phyloP scores from a whole-genome alignment of 345 rosid genomes.

The Raphanus raphanistrum region DNA sequence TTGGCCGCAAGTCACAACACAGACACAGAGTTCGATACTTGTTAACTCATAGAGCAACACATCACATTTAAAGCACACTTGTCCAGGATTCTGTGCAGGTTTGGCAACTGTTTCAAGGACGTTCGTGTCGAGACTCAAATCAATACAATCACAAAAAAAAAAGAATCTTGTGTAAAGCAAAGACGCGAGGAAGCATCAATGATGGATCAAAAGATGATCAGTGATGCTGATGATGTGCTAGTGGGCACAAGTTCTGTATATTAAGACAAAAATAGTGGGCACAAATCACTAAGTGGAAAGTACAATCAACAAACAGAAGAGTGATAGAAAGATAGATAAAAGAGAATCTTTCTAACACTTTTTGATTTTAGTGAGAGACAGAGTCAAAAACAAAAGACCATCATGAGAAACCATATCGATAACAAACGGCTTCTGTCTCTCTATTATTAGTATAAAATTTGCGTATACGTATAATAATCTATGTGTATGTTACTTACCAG shows the following conservation, averaged over 20 bases:
- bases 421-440: conserved; percentile 37
- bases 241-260: not conserved
- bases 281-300: not conserved
- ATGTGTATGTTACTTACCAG: conserved; percentile 1
- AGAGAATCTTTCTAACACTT: conserved; percentile 32
- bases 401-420: conserved; percentile 34
- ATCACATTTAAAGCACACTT: not conserved
- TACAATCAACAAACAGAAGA: not conserved
- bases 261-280: not conserved
- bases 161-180: not conserved
- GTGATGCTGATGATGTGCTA: not conserved
- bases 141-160: not conserved
- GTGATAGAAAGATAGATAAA: not conserved
- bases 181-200: not conserved
- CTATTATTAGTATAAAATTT: conserved; percentile 19
- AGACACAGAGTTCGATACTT: not conserved
- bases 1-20: not conserved
- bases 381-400: conserved; percentile 32
- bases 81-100: not conserved
- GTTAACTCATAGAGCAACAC: not conserved
- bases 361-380: conserved; percentile 30
- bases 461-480: not conserved
- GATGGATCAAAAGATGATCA: not conserved
- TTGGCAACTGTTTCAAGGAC: not conserved
- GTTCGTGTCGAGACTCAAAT: not conserved